Base-by-base conservation (phyloP, 2,329 filamentous ascomycete species). In the Cadophora luteo-olivacea region DNA sequence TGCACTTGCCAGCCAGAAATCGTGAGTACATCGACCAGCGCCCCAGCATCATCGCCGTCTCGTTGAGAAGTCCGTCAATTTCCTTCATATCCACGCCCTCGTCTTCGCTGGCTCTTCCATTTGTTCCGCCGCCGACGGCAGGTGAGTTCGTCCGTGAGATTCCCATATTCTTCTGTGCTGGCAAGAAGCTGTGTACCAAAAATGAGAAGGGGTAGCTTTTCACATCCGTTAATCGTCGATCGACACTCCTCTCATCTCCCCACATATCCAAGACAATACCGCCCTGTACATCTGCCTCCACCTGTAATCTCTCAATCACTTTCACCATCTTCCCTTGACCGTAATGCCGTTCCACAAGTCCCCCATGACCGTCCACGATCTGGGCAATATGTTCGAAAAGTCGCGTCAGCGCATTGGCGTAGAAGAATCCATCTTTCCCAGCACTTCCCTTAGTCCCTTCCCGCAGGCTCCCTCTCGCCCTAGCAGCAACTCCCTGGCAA, bases 161-260 rank as follows among this genome's bases (percentile, higher is more conserved):
- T 1, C 87, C 88, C 51, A 84, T 80, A 8, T 81, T 83, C 69
- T 90, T 90, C 68, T 93, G 91, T 36, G 87, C 84, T 0, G 92
- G 89, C 58, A 97, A 79, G 78, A 97, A 97, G 81, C 94, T 97
- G 80, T 97, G 94, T 0, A 98, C 94, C 55, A 99, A 83, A 77
- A 99, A 99, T 0, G 94, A 97, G 79, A 97, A 99, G 0, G 96
- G 94, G 78, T 99, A 99, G 66, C 94, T 97, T 82, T 97, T 98
- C 79, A 97, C 93, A 76, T 99, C 96, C 2, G 92, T 98, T 70
- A 99, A 84, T 77, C 91, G 93, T 75, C 95, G 88, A 77, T 95
- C 92, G 60, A 99, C 88, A 69, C 84, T 87, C 68, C 94, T 87
- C 77, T 98, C 95, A 72, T 99, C 96, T 66, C 90, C 91, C 94